A percentile compares a stretch with the other conserved stretches of the same genome.
Evolutionary conservation across 345 rosid species (phyloP).

Genomic region (Citrus sp.): DNA sequence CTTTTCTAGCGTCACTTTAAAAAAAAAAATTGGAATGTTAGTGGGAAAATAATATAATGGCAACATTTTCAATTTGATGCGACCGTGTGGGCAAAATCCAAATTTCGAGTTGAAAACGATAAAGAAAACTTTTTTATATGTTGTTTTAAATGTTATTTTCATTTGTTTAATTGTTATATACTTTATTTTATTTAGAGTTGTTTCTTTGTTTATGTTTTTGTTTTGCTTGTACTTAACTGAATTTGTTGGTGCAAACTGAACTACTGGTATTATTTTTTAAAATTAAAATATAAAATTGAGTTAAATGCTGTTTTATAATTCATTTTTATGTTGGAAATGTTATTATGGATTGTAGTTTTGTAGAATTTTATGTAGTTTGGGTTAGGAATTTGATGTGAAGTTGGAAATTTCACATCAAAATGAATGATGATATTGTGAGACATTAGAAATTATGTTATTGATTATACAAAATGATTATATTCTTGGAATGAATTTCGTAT

Average conservation of each 20-base stretch:
- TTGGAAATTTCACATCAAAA: neutral
- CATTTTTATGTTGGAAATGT: neutral
- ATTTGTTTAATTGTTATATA: neutral
- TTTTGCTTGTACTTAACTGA: neutral
- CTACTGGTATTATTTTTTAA: neutral
- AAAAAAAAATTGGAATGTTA: neutral
- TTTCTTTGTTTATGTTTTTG: neutral
- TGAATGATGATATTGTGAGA: neutral
- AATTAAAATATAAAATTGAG: neutral
- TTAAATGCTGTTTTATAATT: neutral
- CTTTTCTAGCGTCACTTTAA: neutral
- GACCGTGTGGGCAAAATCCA: conserved; percentile 8
- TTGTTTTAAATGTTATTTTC: neutral
- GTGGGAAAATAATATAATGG: neutral
- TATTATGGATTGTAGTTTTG: neutral
- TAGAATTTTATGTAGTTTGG: neutral
- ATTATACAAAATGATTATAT: neutral
- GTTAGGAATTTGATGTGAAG: neutral
- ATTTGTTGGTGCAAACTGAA: neutral
- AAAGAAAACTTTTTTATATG: neutral
- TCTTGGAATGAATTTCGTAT: neutral
- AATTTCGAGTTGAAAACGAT: neutral
- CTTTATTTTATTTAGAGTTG: neutral
- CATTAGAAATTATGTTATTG: neutral
- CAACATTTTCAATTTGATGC: conserved; percentile 1